phyloP scores from a whole-genome alignment of 257 asterid genomes.

The Ocimum tenuiflorum region DNA sequence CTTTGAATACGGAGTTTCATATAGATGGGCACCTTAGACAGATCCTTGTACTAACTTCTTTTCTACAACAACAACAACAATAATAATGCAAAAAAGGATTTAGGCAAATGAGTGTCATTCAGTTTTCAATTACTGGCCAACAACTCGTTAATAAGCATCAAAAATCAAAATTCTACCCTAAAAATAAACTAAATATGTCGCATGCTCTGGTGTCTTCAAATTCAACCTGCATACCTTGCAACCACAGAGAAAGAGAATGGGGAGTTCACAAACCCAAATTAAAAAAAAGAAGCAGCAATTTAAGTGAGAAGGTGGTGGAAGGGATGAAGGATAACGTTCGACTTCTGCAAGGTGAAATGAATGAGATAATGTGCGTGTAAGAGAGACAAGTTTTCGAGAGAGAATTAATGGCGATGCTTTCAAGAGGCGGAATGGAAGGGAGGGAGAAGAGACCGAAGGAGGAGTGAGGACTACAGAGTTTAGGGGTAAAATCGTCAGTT shows the following conservation, averaged over 20 bases:
- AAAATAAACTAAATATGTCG: neutral
- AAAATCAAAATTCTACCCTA: neutral
- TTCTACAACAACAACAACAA: no score
- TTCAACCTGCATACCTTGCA: neutral
- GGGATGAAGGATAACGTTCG: slow-evolving; percentile 47
- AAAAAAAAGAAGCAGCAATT: slow-evolving; percentile 26
- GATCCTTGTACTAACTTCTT: no score
- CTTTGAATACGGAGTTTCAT: no score
- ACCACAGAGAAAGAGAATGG: slow-evolving; percentile 34
- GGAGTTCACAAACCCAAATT: slow-evolving; percentile 45
- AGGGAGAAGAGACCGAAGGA: slow-evolving; percentile 49
- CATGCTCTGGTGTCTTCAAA: slow-evolving; percentile 11
- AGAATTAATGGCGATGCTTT: slow-evolving; percentile 54
- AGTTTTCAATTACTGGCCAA: neutral
- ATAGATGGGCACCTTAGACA: no score
- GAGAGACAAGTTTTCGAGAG: slow-evolving; percentile 52
- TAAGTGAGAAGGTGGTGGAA: slow-evolving; percentile 37
- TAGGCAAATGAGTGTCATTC: neutral
- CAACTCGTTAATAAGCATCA: slow-evolving; percentile 5
- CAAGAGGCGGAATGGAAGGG: slow-evolving; percentile 66
- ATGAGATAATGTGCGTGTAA: slow-evolving; percentile 52
- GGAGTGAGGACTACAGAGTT: no score
- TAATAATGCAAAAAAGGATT: neutral
- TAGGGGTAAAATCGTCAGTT: no score
- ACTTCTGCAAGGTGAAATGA: slow-evolving; percentile 47